Base-by-base conservation (phyloP, 495 filamentous ascomycete genomes). In the Filosporella fistucella region DNA sequence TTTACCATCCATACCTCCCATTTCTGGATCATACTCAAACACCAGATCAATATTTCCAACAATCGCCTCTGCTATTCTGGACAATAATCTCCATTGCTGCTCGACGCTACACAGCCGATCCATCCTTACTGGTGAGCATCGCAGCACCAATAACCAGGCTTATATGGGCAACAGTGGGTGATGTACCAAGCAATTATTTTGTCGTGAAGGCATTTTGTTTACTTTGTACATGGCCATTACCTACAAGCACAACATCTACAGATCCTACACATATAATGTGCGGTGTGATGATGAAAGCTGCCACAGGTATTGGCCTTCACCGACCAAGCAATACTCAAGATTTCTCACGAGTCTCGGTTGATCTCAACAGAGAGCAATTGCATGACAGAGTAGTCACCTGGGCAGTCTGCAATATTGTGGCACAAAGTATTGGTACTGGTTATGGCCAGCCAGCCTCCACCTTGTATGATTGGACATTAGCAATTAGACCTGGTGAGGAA, bases 171-270 rank as follows among this genome's bases (percentile, higher is more conserved):
- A 89, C 88, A 1, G 67, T 95, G 20, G 83, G 84, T 29, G 86
- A 89, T 41, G 81, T 90, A 4, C 88, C 89, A 13, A 87, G 89
- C 55, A 93, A 77, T 58, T 90, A 94, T 58, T 85, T 85, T 61
- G 83, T 91, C n/a, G 87, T 95, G 54, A 95, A 95, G 66, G 90
- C 89, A 7, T 74, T 96, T 30, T 91, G 86, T 63, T 62, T 96
- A 21, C 71, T 96, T 30, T 96, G 90, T 66, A 85, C 86, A 7
- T 96, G 90, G 90, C 90, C 90, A 10, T 75, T 95, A 18, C 90
- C 90, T 4, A 88, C 84, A 3, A 91, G 84, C 62, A 91, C 85
- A 17, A 94, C 89, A 6, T 86, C 86, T 4, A 80, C 79, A 6
- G 90, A 96, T 62, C 88, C 89, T 1, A 95, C 90, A 0, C 91